Evolutionary conservation across 2,329 filamentous ascomycete species (phyloP), one percentile per base, ranked within the genome.

Genomic region (Xylaria arbuscula): DNA sequence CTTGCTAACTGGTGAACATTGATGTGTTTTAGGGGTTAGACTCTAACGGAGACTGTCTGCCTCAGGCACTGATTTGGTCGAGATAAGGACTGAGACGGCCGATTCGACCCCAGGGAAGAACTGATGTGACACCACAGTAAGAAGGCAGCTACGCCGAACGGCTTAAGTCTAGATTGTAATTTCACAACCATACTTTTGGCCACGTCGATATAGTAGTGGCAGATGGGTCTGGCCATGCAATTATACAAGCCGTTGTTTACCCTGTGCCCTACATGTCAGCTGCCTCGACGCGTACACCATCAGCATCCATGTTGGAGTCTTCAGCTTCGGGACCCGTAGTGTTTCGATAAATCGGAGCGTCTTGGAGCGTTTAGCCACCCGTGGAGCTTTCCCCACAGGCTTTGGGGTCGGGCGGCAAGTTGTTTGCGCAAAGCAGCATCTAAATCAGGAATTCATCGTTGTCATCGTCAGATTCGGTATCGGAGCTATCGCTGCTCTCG

Each of bases 401-500:
- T 51, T 45, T 8, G 53, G 32, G 55, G 17, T 50, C 53, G 28
- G 22, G 55, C 15, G 34, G 11, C 13, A 28, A 55, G 38, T 7
- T 50, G 24, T 53, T 47, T 42, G 22, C 45, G 34, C 24, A 61
- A 47, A 40, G 60, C 6, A 22, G 54, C 50, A n/a, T 65, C 53
- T 42, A 61, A 47, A 22, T 65, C 48, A 17, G 64, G 42, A 38
- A 61, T 54, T 60, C 62, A 28, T 67, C 53, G 48, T 66, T 34
- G 50, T 62, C 60, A 36, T 51, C 38, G 3, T 63, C 54, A 11
- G 36, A 50, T 42, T 67, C 64, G 10, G 48, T 47, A 47, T 66
- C 54, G 24, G 59, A 66, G 57, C 47, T 28, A 34, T 70, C 63
- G 62, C 64, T 66, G 32, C 66, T 62, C 53, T 56, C 57, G 19